Conservation (phyloP, 352 stramenopile species). For the Pythium angustatum region DNA sequence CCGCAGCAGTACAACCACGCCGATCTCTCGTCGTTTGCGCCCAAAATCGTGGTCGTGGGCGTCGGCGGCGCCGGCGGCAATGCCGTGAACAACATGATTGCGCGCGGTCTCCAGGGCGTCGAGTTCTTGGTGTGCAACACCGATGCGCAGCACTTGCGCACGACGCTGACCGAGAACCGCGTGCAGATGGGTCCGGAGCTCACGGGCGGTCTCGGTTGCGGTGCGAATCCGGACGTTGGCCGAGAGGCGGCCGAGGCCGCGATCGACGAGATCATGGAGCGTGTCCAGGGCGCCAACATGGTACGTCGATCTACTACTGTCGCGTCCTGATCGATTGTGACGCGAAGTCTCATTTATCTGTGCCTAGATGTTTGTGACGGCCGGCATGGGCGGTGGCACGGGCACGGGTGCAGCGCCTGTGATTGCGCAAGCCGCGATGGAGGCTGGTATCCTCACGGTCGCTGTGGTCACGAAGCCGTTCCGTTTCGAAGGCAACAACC, state of each 20-base stretch:
- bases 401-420: slow-evolving; percentile 82
- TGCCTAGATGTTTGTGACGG: slow-evolving; percentile 86
- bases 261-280: slow-evolving; percentile 87
- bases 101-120: slow-evolving; percentile 75
- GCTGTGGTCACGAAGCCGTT: slow-evolving; percentile 89
- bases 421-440: slow-evolving; percentile 80
- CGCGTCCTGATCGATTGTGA: no score
- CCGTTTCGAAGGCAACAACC: slow-evolving; percentile 83
- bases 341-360: no score
- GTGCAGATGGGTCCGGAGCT: slow-evolving; percentile 89
- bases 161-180: slow-evolving; percentile 89
- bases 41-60: slow-evolving; percentile 86
- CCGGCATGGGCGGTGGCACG: slow-evolving; percentile 83
- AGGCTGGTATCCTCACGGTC: slow-evolving; percentile 84
- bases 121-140: slow-evolving; percentile 92
- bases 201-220: slow-evolving; percentile 79
- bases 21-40: slow-evolving; percentile 76
- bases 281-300: slow-evolving; percentile 85
- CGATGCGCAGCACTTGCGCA: slow-evolving; percentile 89
- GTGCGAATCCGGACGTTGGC: slow-evolving; percentile 80
- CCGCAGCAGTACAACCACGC: slow-evolving; percentile 54
- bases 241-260: slow-evolving; percentile 67
- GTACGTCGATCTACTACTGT: no score
- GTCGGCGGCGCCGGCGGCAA: slow-evolving; percentile 89
- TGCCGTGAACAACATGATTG: slow-evolving; percentile 91